These are phyloP conservation scores for Alloteropsis semialata DNA, from an alignment of 176 grass and related monocot species.

Conservation along the genomic window DNA sequence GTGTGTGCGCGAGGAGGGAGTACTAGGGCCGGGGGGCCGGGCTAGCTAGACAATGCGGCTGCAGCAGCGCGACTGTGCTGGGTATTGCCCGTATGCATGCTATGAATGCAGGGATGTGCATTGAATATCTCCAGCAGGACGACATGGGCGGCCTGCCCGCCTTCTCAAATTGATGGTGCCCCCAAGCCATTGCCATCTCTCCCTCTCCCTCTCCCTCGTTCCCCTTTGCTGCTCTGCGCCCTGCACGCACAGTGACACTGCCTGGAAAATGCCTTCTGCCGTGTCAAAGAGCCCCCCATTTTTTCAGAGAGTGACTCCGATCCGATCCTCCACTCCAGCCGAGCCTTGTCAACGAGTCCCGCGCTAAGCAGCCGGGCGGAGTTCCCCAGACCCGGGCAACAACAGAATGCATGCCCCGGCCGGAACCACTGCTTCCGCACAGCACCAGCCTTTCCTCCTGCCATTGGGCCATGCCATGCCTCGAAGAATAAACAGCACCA, in stretches of 20 bases:
- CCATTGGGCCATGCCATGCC: neutral
- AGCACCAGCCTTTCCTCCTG: too few species aligned
- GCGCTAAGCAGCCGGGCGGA: neutral
- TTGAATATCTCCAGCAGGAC: conserved; percentile 51
- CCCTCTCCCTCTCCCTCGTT: neutral
- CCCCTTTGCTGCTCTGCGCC: conserved; percentile 6
- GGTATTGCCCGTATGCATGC: neutral
- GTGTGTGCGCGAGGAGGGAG: conserved; percentile 18
- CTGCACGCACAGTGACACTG: conserved; percentile 25
- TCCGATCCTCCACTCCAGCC: too few species aligned
- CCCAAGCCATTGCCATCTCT: neutral
- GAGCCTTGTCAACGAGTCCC: conserved; percentile 32
- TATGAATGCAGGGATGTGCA: conserved; percentile 43
- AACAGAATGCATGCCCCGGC: neutral
- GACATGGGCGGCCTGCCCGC: conserved; percentile 44
- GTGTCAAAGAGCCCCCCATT: neutral
- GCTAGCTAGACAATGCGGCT: conserved; percentile 2
- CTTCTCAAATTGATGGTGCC: neutral
- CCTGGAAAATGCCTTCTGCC: conserved; percentile 61
- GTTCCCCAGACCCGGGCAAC: neutral
- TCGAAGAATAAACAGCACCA: neutral
- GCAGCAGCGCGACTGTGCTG: conserved; percentile 18
- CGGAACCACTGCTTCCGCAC: too few species aligned
- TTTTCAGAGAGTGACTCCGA: neutral
- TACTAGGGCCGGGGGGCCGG: neutral